Evolutionary conservation across 305 asterid species (phyloP).

Genomic region (Fraxinus velutina): DNA sequence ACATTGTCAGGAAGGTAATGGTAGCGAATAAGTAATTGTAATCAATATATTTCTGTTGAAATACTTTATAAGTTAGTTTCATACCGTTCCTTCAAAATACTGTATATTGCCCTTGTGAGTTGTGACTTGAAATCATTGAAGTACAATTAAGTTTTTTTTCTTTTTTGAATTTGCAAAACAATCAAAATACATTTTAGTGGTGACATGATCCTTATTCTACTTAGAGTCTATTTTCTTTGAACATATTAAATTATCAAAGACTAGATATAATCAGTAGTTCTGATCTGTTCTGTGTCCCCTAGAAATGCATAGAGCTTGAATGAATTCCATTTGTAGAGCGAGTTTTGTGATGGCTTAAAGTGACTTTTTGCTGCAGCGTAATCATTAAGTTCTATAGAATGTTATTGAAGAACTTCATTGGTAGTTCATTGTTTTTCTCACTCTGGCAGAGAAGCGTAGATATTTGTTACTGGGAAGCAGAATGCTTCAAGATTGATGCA

Average conservation of each 20-base stretch:
- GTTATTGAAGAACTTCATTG: slow-evolving; percentile 11
- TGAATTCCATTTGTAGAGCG: not conserved
- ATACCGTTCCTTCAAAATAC: not conserved
- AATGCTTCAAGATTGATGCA: slow-evolving; percentile 81
- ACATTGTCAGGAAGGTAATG: slow-evolving; percentile 74
- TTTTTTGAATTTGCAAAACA: slow-evolving; percentile 10
- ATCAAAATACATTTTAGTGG: not conserved
- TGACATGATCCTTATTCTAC: not conserved
- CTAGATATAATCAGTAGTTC: not conserved
- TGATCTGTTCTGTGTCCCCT: not conserved
- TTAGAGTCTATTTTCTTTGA: not conserved
- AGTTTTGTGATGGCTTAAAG: slow-evolving; percentile 1
- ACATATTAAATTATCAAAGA: not conserved
- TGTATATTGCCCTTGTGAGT: not conserved
- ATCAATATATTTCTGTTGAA: slow-evolving; percentile 7
- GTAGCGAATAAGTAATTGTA: not conserved
- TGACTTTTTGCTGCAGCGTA: slow-evolving; percentile 1
- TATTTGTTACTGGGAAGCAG: slow-evolving; percentile 82
- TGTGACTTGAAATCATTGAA: not conserved
- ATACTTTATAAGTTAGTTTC: not conserved
- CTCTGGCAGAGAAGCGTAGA: slow-evolving; percentile 58
- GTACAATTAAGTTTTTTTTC: not conserved
- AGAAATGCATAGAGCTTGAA: not conserved
- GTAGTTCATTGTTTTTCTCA: slow-evolving; percentile 2
- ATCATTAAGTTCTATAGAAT: not conserved